These are phyloP conservation scores for Biscogniauxia marginata DNA, from an alignment of 2,329 filamentous ascomycete species.

Conservation along the genomic window DNA sequence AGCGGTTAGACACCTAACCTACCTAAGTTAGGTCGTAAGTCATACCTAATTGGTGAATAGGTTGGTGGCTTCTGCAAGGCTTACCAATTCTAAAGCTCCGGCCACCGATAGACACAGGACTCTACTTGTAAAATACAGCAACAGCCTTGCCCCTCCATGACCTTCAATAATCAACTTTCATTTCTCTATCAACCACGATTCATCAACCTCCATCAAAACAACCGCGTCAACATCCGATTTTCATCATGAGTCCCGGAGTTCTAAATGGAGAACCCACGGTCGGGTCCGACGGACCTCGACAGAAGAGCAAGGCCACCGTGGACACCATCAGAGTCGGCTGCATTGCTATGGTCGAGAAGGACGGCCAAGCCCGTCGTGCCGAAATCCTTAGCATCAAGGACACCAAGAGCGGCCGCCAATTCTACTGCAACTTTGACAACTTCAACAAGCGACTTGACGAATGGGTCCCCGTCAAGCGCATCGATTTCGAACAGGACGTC, in stretches of 20 bases:
- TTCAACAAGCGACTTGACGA: slow-evolving; percentile 89
- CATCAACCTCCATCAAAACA: slow-evolving; percentile 36
- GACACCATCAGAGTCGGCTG: slow-evolving; percentile 69
- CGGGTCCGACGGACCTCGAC: slow-evolving; percentile 55
- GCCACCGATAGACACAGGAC: slow-evolving; percentile 6
- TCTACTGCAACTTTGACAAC: slow-evolving; percentile 97
- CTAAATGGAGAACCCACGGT: slow-evolving; percentile 52
- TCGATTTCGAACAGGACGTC: slow-evolving; percentile 86
- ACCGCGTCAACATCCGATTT: slow-evolving; percentile 27
- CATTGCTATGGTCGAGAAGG: slow-evolving; percentile 63
- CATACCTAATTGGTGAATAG: background rate
- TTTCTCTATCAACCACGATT: slow-evolving; percentile 2
- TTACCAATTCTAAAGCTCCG: slow-evolving; percentile 4
- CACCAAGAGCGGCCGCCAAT: slow-evolving; percentile 82
- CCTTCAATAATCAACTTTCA: slow-evolving; percentile 4
- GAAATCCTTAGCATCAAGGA: slow-evolving; percentile 95
- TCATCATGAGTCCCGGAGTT: slow-evolving; percentile 54
- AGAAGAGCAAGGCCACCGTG: slow-evolving; percentile 81
- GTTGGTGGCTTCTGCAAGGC: slow-evolving; percentile 1
- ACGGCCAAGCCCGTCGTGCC: slow-evolving; percentile 84
- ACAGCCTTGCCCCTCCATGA: slow-evolving; percentile 23
- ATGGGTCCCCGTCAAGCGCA: slow-evolving; percentile 80
- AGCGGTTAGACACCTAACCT: too few relatives aligned
- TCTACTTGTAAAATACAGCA: too few relatives aligned
- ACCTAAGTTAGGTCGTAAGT: background rate